Conservation (phyloP, 768 basidiomycete genomes). For the Boletellus emodensis region DNA sequence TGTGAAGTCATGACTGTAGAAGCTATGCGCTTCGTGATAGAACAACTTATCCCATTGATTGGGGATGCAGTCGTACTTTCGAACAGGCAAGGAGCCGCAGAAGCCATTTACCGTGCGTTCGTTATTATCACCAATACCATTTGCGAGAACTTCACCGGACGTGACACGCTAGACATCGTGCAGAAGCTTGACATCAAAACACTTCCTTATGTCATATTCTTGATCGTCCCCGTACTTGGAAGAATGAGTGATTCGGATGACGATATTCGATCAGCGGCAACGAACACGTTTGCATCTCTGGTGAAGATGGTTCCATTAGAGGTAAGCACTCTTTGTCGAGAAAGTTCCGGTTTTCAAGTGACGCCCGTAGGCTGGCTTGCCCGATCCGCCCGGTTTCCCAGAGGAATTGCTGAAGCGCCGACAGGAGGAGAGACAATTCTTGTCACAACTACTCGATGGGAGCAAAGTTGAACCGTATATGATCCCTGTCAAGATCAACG, state of each 20-base stretch:
- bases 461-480: constrained; percentile 88
- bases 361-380: constrained; percentile 76
- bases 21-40: constrained; percentile 88
- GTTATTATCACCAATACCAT: background rate
- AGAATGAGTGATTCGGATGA: constrained; percentile 96
- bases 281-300: constrained; percentile 95
- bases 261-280: constrained; percentile 86
- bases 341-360: background rate
- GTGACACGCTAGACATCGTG: constrained; percentile 66
- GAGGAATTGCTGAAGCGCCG: constrained; percentile 81
- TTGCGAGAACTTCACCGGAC: constrained; percentile 7
- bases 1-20: constrained; percentile 82
- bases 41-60: constrained; percentile 74
- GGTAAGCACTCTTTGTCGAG: constrained; percentile 40
- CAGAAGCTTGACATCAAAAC: constrained; percentile 90
- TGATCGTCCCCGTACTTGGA: constrained; percentile 93
- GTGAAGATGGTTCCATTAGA: constrained; percentile 99
- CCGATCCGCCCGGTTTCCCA: constrained; percentile 91
- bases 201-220: constrained; percentile 93
- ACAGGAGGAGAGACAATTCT: constrained; percentile 84
- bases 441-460: constrained; percentile 91
- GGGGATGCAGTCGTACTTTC: constrained; percentile 70
- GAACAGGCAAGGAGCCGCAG: constrained; percentile 86
- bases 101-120: constrained; percentile 84
- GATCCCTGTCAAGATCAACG: constrained; percentile 85